Conservation (phyloP, 2,329 filamentous ascomycete genomes). For the Pyricularia grisea region DNA sequence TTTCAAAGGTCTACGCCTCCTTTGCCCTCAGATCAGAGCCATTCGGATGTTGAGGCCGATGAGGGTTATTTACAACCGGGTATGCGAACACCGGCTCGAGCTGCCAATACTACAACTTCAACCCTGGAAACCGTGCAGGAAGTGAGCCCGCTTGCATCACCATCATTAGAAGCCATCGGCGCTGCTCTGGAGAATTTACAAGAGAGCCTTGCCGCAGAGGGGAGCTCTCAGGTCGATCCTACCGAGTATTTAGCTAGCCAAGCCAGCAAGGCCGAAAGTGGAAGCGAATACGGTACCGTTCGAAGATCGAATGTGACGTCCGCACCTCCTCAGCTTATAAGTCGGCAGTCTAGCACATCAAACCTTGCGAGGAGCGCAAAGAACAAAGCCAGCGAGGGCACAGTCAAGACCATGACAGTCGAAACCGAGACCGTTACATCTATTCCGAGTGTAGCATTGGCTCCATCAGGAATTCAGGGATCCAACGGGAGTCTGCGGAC, state of each 20-base stretch:
- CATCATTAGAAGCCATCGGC: conserved; percentile 49
- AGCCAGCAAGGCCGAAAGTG: conserved; percentile 44
- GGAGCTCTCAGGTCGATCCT: conserved; percentile 29
- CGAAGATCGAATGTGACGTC: conserved; percentile 32
- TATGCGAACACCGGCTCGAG: conserved; percentile 50
- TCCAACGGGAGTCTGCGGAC: conserved; percentile 65
- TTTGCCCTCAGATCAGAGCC: conserved; percentile 25
- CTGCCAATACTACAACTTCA: conserved; percentile 33
- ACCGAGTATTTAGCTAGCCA: conserved; percentile 27
- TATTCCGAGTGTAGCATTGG: conserved; percentile 73
- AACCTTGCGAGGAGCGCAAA: conserved; percentile 43
- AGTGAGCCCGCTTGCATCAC: conserved; percentile 68
- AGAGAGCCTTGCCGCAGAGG: conserved; percentile 35
- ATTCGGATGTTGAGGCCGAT: conserved; percentile 43
- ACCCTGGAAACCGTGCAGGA: conserved; percentile 87
- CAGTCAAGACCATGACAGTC: conserved; percentile 85
- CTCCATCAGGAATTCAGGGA: conserved; percentile 54
- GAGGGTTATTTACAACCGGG: conserved; percentile 40
- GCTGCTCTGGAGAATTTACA: conserved; percentile 40
- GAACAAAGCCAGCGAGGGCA: conserved; percentile 63
- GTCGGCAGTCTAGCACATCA: conserved; percentile 56
- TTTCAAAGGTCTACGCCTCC: conserved; percentile 41
- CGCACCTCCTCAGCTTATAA: conserved; percentile 45
- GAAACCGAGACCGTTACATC: conserved; percentile 94
- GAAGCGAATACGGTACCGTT: conserved; percentile 56